phyloP scores from a whole-genome alignment of 805 yeast species.

The Kuraishia borneana region DNA sequence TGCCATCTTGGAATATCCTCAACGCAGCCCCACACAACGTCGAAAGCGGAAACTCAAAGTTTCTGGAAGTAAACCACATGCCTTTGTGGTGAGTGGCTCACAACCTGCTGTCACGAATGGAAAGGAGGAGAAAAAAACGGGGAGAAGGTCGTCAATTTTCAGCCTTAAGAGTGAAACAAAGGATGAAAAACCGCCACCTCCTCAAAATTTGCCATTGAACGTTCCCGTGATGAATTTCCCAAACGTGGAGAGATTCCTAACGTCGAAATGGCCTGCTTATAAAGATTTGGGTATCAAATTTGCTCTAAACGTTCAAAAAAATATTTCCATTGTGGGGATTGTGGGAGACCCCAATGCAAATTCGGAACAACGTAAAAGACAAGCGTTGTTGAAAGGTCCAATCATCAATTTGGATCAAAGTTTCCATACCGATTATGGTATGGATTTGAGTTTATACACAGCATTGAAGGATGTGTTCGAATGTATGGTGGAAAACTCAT shows the following conservation, averaged over 20 bases:
- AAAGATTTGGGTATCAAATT: constrained; percentile 23
- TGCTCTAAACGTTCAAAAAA: constrained; percentile 27
- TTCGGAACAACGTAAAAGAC: constrained; percentile 66
- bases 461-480: constrained; percentile 82
- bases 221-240: constrained; percentile 2
- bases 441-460: constrained; percentile 41
- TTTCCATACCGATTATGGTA: constrained; percentile 35
- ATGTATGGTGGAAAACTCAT: constrained; percentile 59
- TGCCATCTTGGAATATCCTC: constrained; percentile 38
- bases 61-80: constrained; percentile 29
- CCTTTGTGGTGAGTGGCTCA: constrained; percentile 15
- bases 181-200: constrained; percentile 1
- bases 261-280: constrained; percentile 19
- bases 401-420: constrained; percentile 72
- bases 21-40: constrained; percentile 15
- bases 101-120: constrained; percentile 11
- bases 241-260: constrained; percentile 9
- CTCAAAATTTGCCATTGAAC: background rate
- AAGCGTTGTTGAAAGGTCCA: constrained; percentile 74
- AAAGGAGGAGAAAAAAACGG: constrained; percentile 3
- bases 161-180: constrained; percentile 4
- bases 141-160: constrained; percentile 5
- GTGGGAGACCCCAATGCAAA: constrained; percentile 30
- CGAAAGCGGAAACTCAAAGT: constrained; percentile 28
- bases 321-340: constrained; percentile 33